Percentiles rank a stretch among this genome's conserved stretches.
phyloP scores from a whole-genome alignment of 805 yeast genomes.

The Starmerella apicola region DNA sequence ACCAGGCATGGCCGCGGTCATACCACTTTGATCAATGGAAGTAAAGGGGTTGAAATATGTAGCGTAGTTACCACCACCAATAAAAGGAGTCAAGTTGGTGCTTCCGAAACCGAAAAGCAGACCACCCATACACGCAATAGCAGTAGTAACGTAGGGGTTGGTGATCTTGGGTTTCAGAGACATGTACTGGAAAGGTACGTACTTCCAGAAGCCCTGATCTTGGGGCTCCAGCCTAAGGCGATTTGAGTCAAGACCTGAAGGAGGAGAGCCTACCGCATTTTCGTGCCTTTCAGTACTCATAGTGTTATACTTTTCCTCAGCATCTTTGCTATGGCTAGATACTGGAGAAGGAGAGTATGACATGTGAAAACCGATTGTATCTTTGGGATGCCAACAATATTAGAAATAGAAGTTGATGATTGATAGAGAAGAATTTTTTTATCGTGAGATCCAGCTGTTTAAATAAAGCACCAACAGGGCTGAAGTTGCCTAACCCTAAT shows the following conservation, averaged over 20 bases:
- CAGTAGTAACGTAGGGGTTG: slow-evolving; percentile 46
- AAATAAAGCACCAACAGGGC: too few species aligned
- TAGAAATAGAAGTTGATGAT: too few species aligned
- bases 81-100: slow-evolving; percentile 63
- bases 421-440: too few species aligned
- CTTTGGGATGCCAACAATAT: too few species aligned
- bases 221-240: slow-evolving; percentile 7
- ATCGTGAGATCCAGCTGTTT: too few species aligned
- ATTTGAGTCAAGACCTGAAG: neutral
- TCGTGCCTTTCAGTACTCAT: neutral
- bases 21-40: slow-evolving; percentile 46
- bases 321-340: slow-evolving; percentile 4
- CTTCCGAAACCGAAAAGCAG: slow-evolving; percentile 68
- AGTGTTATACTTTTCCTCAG: neutral
- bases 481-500: too few species aligned
- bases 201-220: slow-evolving; percentile 7
- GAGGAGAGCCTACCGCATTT: neutral
- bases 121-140: slow-evolving; percentile 54
- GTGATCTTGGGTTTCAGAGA: slow-evolving; percentile 15
- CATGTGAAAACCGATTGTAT: too few species aligned
- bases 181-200: slow-evolving; percentile 16
- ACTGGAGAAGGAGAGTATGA: slow-evolving; percentile 6
- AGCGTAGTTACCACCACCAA: slow-evolving; percentile 40
- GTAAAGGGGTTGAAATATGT: slow-evolving; percentile 35
- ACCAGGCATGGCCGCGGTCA: slow-evolving; percentile 52